Evolutionary conservation across 2,329 filamentous ascomycete species (phyloP), one percentile per base, ranked within the genome.

Genomic region (Diaporthe australafricana): DNA sequence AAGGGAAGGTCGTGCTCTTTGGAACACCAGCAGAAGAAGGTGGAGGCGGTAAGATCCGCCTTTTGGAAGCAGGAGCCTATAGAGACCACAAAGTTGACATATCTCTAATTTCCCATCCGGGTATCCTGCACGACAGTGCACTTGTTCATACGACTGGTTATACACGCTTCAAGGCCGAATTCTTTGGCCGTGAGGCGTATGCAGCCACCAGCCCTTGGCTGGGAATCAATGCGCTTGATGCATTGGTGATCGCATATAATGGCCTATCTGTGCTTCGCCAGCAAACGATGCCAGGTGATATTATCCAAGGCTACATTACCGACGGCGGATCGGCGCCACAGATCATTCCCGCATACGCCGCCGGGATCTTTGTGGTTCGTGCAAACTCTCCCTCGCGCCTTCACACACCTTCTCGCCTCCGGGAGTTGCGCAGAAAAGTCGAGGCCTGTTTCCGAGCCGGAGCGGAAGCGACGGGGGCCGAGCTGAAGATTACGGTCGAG

Each of bases 151-250:
- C 88, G 0, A 84, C 86, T 5, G 88, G 88, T 7, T 89, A 86
- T 73, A 76, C 80, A 3, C 80, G 82, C 45, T 83, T 89, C 73
- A 83, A 82, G n/a, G 87, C 86, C 0, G 85, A 86, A 17, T 90
- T 88, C 73, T 83, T 84, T 1, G 89, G 89, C 1, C 84, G 83
- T 67, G 86, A 85, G 70, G 87, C 89, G 0, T 89, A 91, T 73
- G 88, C 88, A 0, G 88, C 86, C 0, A 85, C 85, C 3, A 85
- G 82, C n/a, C 89, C 88, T 0, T 90, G 88, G 88, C 81, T 87
- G 7, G 89, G 89, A 0, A 83, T 87, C 74, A 91, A 91, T 75
- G 89, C 89, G 0, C 83, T 90, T 0, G 89, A 91, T 75, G 88
- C 88, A 0, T 76, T 89, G 27, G 81, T 90, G 2, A 81, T 83